Evolutionary conservation across 345 rosid species (phyloP).

Genomic region (Eucalyptus tenuipes): DNA sequence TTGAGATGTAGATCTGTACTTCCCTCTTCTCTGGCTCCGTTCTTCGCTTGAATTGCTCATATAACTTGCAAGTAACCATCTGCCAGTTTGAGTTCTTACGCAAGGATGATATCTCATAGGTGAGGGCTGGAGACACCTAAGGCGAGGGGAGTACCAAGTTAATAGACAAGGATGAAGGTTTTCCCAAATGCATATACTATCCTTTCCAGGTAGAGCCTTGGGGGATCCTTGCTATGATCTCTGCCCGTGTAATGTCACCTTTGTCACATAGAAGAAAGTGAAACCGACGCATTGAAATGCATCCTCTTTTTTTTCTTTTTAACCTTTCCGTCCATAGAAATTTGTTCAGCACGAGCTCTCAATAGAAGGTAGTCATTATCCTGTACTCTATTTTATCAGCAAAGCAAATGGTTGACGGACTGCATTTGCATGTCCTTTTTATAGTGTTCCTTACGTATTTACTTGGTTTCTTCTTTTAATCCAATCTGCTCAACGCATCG

Average conservation of each 20-base stretch:
- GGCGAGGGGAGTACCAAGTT: not conserved
- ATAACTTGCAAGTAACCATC: not conserved
- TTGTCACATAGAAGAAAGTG: not conserved
- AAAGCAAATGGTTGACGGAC: not conserved
- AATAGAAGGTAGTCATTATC: not conserved
- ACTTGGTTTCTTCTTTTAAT: not conserved
- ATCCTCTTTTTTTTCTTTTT: not conserved
- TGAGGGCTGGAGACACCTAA: not conserved
- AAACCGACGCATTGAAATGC: not conserved
- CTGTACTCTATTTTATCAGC: not conserved
- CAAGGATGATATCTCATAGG: not conserved
- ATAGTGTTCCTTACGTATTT: not conserved
- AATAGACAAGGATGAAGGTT: not conserved
- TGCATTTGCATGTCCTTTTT: not conserved
- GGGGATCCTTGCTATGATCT: not conserved
- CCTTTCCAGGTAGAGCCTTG: not conserved
- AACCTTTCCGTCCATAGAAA: not conserved
- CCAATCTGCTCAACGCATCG: not conserved
- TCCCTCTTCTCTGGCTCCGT: not conserved
- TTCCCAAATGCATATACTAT: not conserved
- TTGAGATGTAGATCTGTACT: not conserved
- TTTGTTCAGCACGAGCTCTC: not conserved
- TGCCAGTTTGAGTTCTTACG: not conserved
- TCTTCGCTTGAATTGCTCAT: not conserved
- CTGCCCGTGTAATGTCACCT: not conserved